Percentiles rank a stretch among this genome's conserved stretches.
Conservation (phyloP, 2,329 filamentous ascomycete genomes). For the Dothistroma pini region DNA sequence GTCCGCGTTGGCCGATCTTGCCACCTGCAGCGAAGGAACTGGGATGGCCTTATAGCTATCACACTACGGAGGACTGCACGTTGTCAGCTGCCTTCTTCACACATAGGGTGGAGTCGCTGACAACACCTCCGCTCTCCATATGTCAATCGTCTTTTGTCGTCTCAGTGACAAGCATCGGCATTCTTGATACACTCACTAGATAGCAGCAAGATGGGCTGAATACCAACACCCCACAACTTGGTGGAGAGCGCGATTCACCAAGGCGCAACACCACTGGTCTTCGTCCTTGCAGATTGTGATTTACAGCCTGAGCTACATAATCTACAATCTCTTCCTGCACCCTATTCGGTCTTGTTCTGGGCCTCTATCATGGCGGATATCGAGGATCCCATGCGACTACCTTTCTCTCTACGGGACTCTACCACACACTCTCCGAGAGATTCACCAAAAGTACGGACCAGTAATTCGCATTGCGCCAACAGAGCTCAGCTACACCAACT, state of each 20-base stretch:
- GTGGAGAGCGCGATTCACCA: neutral
- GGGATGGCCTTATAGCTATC: too few species aligned
- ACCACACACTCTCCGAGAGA: constrained; percentile 6
- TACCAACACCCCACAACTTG: neutral
- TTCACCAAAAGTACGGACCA: constrained; percentile 40
- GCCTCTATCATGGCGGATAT: constrained; percentile 29
- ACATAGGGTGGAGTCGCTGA: neutral
- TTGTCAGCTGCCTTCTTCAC: neutral
- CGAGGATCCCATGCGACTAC: constrained; percentile 10
- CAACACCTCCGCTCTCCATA: neutral
- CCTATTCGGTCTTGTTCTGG: constrained; percentile 40
- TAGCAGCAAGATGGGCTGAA: neutral
- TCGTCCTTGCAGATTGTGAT: constrained; percentile 6
- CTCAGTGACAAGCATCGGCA: neutral
- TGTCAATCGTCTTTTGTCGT: neutral
- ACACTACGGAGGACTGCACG: neutral
- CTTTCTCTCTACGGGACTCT: constrained; percentile 12
- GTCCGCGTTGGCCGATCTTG: too few species aligned
- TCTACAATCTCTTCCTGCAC: constrained; percentile 44
- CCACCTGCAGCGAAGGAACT: too few species aligned
- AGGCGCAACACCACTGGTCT: neutral
- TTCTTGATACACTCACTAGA: neutral
- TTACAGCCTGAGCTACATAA: neutral
- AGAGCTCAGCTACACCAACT: constrained; percentile 45
- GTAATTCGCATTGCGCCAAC: constrained; percentile 47